These are phyloP conservation scores for Parachaetomium inaequale DNA, from an alignment of 495 filamentous ascomycete species.

Conservation along the genomic window DNA sequence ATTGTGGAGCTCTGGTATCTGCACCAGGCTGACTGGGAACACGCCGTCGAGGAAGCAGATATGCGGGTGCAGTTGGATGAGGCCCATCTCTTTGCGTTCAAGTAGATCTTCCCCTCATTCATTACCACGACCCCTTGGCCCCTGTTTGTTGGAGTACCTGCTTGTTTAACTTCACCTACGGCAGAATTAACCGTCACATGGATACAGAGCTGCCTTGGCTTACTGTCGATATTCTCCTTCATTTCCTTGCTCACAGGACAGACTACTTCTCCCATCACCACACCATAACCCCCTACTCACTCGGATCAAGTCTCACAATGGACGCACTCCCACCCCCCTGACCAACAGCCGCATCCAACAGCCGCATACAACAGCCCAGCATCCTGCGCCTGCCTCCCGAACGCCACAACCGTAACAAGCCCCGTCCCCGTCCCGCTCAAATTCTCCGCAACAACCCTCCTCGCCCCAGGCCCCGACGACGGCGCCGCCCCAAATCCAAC, in stretches of 20 bases:
- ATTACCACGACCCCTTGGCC: too few relatives aligned
- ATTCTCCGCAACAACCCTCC: not conserved
- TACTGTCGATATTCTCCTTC: too few relatives aligned
- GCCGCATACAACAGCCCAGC: slow-evolving; percentile 8
- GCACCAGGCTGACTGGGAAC: too few relatives aligned
- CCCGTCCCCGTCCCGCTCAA: slow-evolving; percentile 7
- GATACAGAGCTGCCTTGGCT: too few relatives aligned
- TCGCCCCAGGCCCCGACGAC: not conserved
- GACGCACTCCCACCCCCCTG: slow-evolving; percentile 3
- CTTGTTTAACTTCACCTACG: too few relatives aligned
- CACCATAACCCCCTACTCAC: not conserved
- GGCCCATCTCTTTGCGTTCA: too few relatives aligned
- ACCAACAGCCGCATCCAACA: slow-evolving; percentile 2
- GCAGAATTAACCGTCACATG: too few relatives aligned
- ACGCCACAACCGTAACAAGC: not conserved
- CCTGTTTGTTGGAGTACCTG: too few relatives aligned
- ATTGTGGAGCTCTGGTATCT: too few relatives aligned
- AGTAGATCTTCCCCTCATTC: too few relatives aligned
- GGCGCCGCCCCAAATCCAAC: not conserved
- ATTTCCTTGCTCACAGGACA: not conserved
- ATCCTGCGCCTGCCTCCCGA: slow-evolving; percentile 2
- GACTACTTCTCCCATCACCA: not conserved
- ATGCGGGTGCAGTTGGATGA: too few relatives aligned
- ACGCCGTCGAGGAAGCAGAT: too few relatives aligned
- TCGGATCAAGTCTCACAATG: slow-evolving; percentile 4